Conservation (phyloP, 1,284 basidiomycete genomes). For the Boletus hoseneyae region DNA sequence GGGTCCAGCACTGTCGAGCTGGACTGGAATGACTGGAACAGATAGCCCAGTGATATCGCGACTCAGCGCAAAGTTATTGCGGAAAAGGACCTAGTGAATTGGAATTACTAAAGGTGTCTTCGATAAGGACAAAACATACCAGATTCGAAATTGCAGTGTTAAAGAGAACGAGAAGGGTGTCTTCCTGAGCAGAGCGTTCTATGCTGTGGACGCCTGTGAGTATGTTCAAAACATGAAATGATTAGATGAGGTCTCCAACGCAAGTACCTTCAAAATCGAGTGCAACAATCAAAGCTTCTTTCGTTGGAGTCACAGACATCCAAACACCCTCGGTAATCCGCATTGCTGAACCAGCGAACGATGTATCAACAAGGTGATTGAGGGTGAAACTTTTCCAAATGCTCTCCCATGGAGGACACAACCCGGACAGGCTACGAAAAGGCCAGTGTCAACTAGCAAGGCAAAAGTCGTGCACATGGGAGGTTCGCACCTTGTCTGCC, state of each 20-base stretch:
- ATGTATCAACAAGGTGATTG: constrained; percentile 60
- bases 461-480: background rate
- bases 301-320: constrained; percentile 63
- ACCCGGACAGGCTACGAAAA: constrained; percentile 51
- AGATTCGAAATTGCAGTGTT: constrained; percentile 63
- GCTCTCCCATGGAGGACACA: constrained; percentile 65
- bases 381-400: constrained; percentile 60
- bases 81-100: constrained; percentile 51
- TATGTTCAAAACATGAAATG: background rate
- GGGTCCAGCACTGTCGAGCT: constrained; percentile 58
- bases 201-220: constrained; percentile 57
- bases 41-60: constrained; percentile 56
- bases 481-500: constrained; percentile 44
- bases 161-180: constrained; percentile 58
- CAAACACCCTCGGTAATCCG: constrained; percentile 64
- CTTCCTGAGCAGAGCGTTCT: constrained; percentile 59
- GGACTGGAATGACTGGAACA: constrained; percentile 63
- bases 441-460: background rate
- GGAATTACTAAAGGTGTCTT: background rate
- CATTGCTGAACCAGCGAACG: constrained; percentile 65
- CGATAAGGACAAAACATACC: constrained; percentile 30
- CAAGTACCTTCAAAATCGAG: constrained; percentile 64
- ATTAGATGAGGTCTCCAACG: background rate
- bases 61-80: constrained; percentile 60
- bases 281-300: constrained; percentile 50